Evolutionary conservation across 192 early-diverging fungal genomes (phyloP), one percentile per base, ranked within the genome.

Genomic region (Phlyctochytrium bullatum): DNA sequence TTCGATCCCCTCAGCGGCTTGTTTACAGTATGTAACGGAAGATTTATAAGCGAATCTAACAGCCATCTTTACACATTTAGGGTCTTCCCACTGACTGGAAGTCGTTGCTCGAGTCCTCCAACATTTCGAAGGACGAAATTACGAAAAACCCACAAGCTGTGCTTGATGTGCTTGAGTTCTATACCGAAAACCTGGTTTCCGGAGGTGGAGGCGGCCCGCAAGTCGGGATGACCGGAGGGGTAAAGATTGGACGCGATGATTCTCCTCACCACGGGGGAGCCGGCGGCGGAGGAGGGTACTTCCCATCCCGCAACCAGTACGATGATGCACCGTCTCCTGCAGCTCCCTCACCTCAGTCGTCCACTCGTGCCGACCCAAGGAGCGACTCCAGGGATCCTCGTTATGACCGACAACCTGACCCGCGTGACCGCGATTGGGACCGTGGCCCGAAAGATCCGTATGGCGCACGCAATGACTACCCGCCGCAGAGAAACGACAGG

Each of bases 111-210:
- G 93, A 95, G 74, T 84, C 90, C 24, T 97, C 95, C 2, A 92
- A 92, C 60, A 97, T 99, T 60, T 95, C 97, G 28, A 88, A 93
- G 71, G 94, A 99, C 71, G 97, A 99, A 85, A 94, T 94, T 72
- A 88, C 92, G 34, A 95, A 93, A 77, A 93, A 99, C 65, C 97
- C 97, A 28, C 96, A 98, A 78, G 95, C 96, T 24, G 97, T 99
- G 33, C 76, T 98, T 23, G 96, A 98, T 71, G 96, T 95, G 36
- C 82, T 99, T 24, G 95, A 97, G 74, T 99, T 99, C 67, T 99
- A 98, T 81, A 93, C 95, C 27, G 95, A 94, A 58, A 76, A 85
- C 69, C 59, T 84, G 71, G 40, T 47, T 14, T 47, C 40, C 20
- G 65, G 59, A 17, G 6, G 36, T 24, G 56, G 35, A 47, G 40